Evolutionary conservation across 352 stramenopile genomes (phyloP), one percentile per base, ranked within the genome.

Genomic region (Peronospora farinosa): DNA sequence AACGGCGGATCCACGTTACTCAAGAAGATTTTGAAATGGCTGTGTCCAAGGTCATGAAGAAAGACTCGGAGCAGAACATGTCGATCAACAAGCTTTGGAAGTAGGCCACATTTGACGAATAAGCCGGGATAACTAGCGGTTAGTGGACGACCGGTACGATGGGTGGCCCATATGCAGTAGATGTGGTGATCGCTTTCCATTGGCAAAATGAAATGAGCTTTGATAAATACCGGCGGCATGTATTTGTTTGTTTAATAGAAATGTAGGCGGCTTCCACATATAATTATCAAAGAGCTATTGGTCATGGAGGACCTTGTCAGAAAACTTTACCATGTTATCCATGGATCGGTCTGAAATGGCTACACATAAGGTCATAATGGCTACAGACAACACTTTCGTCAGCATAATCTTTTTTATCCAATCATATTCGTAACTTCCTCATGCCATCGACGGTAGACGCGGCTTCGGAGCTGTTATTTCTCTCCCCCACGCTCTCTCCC

Each of bases 11-110:
- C 46, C 97, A 99, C 79, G 97, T 99, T 19, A 99, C 97, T 21
- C 97, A 99, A 68, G 96, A 99, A 79, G 96, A 99, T 78, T 99
- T 99, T 72, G 96, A 99, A 72, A 99, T 99, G 96, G 96, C 97
- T 9, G 96, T 99, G 19, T 97, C 90, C 46, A 99, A 99, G 86
- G 97, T 99, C 51, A 99, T 99, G 96, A 99, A 99, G 95, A 99
- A 99, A 80, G 96, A 99, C 61, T 92, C 85, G 46, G 97, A 99
- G 61, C 77, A 87, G 59, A 90, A 90, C 74, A 97, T 98, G 76
- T 98, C 92, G 74, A 95, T 99, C 65, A 95, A 96, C 72, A 98
- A 98, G 80, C 82, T 99, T 51, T 99, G 96, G 96, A 99, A 99
- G 88, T 99, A 98, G 67, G 43, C 38, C 35, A 30, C 13, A n/a